phyloP scores from a whole-genome alignment of 2,329 filamentous ascomycete genomes.

The Fusarium scirpi region DNA sequence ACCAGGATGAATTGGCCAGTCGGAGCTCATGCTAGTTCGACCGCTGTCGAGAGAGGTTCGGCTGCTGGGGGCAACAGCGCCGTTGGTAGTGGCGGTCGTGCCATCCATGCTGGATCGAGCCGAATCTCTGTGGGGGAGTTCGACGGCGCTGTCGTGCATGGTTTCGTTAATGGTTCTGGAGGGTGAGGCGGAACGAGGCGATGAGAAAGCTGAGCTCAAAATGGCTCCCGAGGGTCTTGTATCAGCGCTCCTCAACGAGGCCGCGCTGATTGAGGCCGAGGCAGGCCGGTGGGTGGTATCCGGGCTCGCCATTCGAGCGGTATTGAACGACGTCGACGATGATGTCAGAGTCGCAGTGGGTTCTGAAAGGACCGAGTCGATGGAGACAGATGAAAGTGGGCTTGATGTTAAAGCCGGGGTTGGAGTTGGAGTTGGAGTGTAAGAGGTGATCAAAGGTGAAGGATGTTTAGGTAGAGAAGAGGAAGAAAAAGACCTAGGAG shows the following conservation, averaged over 20 bases:
- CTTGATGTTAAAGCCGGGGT: neutral
- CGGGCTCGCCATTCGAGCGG: slow-evolving; percentile 24
- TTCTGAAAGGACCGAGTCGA: slow-evolving; percentile 38
- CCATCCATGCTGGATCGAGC: slow-evolving; percentile 50
- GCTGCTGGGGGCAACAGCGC: slow-evolving; percentile 35
- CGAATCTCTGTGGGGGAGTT: slow-evolving; percentile 45
- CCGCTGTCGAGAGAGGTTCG: slow-evolving; percentile 53
- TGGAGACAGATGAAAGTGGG: slow-evolving; percentile 33
- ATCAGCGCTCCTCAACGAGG: slow-evolving; percentile 15
- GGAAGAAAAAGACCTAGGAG: slow-evolving; percentile 26
- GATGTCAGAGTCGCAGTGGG: slow-evolving; percentile 36
- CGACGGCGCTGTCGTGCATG: slow-evolving; percentile 52
- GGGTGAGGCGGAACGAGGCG: slow-evolving; percentile 22
- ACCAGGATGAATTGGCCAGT: slow-evolving; percentile 55
- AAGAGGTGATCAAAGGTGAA: slow-evolving; percentile 22
- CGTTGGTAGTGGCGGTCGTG: slow-evolving; percentile 21
- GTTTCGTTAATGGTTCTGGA: slow-evolving; percentile 24
- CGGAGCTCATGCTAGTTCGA: slow-evolving; percentile 53
- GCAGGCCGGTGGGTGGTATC: slow-evolving; percentile 25
- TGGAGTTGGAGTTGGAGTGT: slow-evolving; percentile 4
- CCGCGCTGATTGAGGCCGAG: slow-evolving; percentile 10
- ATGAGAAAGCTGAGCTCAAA: slow-evolving; percentile 21
- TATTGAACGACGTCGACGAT: slow-evolving; percentile 24
- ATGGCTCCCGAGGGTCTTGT: slow-evolving; percentile 26
- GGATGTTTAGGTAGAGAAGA: slow-evolving; percentile 20